phyloP scores from a whole-genome alignment of 2,329 filamentous ascomycete genomes.

The Reticulascus tulasneorum region DNA sequence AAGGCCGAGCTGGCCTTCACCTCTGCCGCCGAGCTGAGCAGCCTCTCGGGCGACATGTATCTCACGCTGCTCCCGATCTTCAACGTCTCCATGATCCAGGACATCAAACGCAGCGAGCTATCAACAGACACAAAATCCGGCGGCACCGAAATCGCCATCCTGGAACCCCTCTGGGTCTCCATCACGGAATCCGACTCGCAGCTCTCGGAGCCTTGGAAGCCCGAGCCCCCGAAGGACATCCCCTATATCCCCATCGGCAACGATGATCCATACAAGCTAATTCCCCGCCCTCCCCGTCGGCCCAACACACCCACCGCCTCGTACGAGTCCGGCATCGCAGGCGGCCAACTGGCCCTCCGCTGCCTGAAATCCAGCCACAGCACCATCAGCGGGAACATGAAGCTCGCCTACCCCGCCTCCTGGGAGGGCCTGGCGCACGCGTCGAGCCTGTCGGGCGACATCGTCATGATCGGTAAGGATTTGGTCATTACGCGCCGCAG shows the following conservation, averaged over 20 bases:
- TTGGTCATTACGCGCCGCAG: constrained; percentile 34
- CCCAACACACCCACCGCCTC: constrained; percentile 1
- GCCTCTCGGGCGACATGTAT: constrained; percentile 36
- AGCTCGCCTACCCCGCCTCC: constrained; percentile 39
- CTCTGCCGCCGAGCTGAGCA: constrained; percentile 27
- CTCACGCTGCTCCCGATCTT: constrained; percentile 42
- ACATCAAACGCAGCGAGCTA: constrained; percentile 23
- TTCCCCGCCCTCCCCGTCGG: constrained; percentile 9
- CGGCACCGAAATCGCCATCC: constrained; percentile 29
- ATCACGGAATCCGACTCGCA: constrained; percentile 10
- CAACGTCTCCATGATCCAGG: constrained; percentile 18
- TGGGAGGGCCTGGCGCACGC: constrained; percentile 46
- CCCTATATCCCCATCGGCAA: constrained; percentile 6
- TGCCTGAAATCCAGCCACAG: constrained; percentile 37
- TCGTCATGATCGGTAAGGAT: constrained; percentile 37
- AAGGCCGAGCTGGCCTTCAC: constrained; percentile 35
- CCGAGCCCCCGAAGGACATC: constrained; percentile 13
- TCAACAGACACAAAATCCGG: constrained; percentile 43
- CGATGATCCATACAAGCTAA: constrained; percentile 16
- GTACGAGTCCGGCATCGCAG: neutral
- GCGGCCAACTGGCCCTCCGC: constrained; percentile 21
- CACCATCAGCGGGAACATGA: constrained; percentile 39
- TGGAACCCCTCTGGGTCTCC: constrained; percentile 41
- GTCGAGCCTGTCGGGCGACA: constrained; percentile 34
- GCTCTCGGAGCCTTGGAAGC: constrained; percentile 5